Base-by-base conservation (phyloP, 176 grass and related monocot genomes). In the Avena eriantha region DNA sequence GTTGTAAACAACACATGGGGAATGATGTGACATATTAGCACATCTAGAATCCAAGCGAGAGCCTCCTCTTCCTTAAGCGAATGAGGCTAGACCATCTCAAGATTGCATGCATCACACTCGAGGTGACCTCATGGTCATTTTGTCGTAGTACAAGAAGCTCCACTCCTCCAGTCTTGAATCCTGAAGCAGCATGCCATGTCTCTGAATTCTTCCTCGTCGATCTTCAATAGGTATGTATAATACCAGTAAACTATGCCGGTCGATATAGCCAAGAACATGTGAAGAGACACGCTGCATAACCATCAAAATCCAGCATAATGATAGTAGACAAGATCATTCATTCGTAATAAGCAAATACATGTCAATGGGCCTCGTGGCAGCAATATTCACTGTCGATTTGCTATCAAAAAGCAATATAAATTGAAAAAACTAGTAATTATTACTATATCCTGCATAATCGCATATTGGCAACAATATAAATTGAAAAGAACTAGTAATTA, bases 201-300 rank as follows among this genome's bases (percentile, higher is more conserved):
- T 77, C 96, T 93, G 64, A 89, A 94, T 48, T 95, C 93, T 73
- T 95, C 96, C 82, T 98, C 93, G 16, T 95, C 96, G n/a, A 98
- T 81, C 75, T 95, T 98, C 79, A 98, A 89, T 59, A 93, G 59
- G 48, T 93, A 86, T 14, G 90, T 26, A 63, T 98, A 98, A 68
- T 95, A 93, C 83, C 90, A 94, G 73, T 98, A 98, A 54, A 95
- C 80, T 61, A 91, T 56, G 41, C 93, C 91, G 57, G 96, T 90
- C n/a, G 96, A 98, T 65, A 95, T 68, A 7, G 84, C 74, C 60
- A 98, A 15, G 76, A 98, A 98, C 84, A 93, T 98, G 88, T 21
- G 31, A 87, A 63, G 70, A 7, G 83, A 73, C 48, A 43, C 10
- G 67, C 0, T 39, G 10, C 13, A 26, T 55, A n/a, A 29, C 29